Percentiles rank a stretch among this genome's conserved stretches.
These are phyloP conservation scores for Lepiota brunneoincarnata DNA, from an alignment of 768 basidiomycete species.

Conservation along the genomic window DNA sequence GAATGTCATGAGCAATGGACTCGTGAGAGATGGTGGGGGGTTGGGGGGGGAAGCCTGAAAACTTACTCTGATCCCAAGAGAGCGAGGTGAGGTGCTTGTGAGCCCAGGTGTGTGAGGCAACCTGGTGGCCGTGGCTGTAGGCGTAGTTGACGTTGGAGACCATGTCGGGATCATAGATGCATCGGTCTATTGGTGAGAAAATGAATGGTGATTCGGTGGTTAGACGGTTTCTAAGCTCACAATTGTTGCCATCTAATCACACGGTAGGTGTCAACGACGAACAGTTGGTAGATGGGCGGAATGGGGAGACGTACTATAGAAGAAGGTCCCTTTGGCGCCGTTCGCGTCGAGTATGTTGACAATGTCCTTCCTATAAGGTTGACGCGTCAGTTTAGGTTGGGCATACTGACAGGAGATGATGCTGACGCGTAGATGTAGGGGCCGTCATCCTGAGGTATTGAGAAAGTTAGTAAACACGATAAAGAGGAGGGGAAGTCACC, in stretches of 20 bases:
- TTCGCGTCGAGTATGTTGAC: constrained; percentile 28
- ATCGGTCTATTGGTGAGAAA: constrained; percentile 22
- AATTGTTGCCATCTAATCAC: constrained; percentile 34
- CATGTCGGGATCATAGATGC: constrained; percentile 32
- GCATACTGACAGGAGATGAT: background rate
- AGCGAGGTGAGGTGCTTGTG: constrained; percentile 33
- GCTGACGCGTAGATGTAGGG: constrained; percentile 28
- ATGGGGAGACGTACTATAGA: constrained; percentile 29
- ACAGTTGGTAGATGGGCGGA: background rate
- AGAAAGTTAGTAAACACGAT: background rate
- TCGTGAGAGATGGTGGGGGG: background rate
- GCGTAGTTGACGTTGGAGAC: constrained; percentile 31
- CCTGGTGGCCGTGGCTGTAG: constrained; percentile 36
- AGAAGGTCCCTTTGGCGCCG: constrained; percentile 41
- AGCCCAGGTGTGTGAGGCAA: constrained; percentile 46
- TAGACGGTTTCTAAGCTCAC: constrained; percentile 17
- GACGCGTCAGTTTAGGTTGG: background rate
- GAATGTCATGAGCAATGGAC: background rate
- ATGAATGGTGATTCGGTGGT: background rate
- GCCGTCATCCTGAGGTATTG: constrained; percentile 28
- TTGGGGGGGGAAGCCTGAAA: background rate
- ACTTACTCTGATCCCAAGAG: constrained; percentile 29
- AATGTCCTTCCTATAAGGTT: constrained; percentile 24
- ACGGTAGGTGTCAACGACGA: background rate
- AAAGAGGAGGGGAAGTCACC: constrained; percentile 4